Evolutionary conservation across 2,329 filamentous ascomycete species (phyloP), one percentile per base, ranked within the genome.

Genomic region (Teratosphaeria gauchensis): DNA sequence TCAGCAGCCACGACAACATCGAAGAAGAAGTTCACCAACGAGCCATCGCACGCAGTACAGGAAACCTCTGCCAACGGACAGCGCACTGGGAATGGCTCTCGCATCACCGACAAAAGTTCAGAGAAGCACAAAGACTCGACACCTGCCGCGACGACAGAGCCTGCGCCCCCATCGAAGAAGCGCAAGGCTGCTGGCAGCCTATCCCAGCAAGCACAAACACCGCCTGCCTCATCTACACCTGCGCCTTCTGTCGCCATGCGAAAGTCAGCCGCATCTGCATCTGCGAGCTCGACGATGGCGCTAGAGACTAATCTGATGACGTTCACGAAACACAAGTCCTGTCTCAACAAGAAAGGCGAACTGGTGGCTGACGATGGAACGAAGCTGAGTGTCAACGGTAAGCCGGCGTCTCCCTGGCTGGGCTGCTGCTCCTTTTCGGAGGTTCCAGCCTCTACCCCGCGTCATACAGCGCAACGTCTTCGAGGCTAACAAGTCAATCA

Each of bases 281-380:
- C 67, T 56, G 62, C 59, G 6, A 53, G 69, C 70, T 62, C 74
- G 74, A 62, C 61, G 77, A 77, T 63, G 58, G 65, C 67, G 64
- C 79, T 83, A 63, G 85, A 90, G 69, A 87, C 89, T 56, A 96
- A 95, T 73, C 87, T 97, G 85, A 83, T 96, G 77, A 90, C 84
- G 51, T 97, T 97, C 75, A 86, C 90, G 62, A 84, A 84, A 62
- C 84, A 82, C 69, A 83, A 84, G 59, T 83, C 82, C 55, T 81
- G 80, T 59, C 80, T 92, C 59, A 72, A 72, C 65, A 86, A 88
- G 68, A 81, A 92, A 67, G 89, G 89, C 58, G 86, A 87, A 70
- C 81, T 99, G 71, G 82, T 88, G 66, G 90, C 94, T 61, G 94
- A 99, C 72, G 91, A 97, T 76, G 94, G 94, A 64, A 94, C 90